A percentile compares a stretch with the other conserved stretches of the same genome.
Conservation (phyloP, 768 basidiomycete species). For the Nidula microcarpa region DNA sequence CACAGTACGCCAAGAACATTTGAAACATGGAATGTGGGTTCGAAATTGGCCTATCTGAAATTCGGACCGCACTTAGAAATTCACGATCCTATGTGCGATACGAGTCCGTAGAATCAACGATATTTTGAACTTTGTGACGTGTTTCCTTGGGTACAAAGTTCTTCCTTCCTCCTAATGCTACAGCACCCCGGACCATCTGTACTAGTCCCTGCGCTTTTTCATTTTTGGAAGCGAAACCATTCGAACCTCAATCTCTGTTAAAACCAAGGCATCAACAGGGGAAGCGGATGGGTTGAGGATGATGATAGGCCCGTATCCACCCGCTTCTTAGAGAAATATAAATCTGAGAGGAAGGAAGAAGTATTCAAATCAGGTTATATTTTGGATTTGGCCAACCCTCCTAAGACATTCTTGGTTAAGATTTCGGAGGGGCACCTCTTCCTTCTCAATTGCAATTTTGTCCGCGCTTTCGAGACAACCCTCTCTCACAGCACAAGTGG, state of each 20-base stretch:
- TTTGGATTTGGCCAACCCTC: neutral
- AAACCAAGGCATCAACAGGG: neutral
- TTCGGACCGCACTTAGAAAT: neutral
- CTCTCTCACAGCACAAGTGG: neutral
- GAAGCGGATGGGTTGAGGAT: neutral
- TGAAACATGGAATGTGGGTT: neutral
- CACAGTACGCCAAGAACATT: neutral
- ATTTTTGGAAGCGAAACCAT: neutral
- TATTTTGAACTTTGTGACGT: too few species aligned
- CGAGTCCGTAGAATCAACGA: neutral
- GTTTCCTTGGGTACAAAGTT: too few species aligned
- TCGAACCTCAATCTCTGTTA: neutral
- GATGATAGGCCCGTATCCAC: neutral
- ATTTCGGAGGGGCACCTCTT: too few species aligned
- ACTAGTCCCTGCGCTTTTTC: neutral
- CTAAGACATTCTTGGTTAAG: neutral
- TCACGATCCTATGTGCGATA: neutral
- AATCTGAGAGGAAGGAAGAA: neutral
- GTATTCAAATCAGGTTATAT: neutral
- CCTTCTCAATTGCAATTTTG: too few species aligned
- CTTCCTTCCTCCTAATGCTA: neutral
- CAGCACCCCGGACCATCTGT: neutral
- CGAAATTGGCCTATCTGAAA: too few species aligned
- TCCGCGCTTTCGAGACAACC: neutral
- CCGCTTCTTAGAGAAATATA: neutral